phyloP scores from a whole-genome alignment of 148 eudicot genomes.

The Vaccinium corymbosum region DNA sequence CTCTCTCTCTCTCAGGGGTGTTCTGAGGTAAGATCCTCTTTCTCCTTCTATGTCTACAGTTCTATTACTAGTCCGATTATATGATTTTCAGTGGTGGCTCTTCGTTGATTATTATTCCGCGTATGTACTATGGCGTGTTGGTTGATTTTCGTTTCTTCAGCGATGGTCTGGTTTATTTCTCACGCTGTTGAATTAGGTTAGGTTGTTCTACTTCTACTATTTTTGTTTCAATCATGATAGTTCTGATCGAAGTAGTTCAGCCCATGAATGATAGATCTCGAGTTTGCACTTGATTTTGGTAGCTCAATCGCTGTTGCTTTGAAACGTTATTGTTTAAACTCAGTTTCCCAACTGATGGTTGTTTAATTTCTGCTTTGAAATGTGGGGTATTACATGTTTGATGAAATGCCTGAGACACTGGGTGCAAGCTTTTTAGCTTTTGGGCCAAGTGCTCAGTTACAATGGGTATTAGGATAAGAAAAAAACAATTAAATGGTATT shows the following conservation, averaged over 20 bases:
- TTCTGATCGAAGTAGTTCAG: neutral
- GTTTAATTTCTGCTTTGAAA: no score
- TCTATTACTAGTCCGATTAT: neutral
- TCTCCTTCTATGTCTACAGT: neutral
- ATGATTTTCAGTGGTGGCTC: neutral
- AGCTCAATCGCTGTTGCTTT: neutral
- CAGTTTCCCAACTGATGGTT: no score
- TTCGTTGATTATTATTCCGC: neutral
- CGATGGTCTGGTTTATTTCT: neutral
- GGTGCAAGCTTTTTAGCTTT: no score
- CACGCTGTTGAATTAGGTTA: neutral
- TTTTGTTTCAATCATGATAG: no score
- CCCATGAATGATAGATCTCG: neutral
- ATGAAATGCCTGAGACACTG: no score
- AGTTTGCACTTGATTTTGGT: neutral
- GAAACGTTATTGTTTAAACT: no score
- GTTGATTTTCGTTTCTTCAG: neutral
- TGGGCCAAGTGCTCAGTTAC: no score
- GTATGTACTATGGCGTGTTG: no score
- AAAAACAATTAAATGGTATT: no score
- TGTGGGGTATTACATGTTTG: no score
- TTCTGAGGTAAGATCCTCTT: slow-evolving; percentile 3
- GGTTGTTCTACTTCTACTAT: no score
- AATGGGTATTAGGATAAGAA: no score
- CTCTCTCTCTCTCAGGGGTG: neutral